Percentiles rank a stretch among this genome's conserved stretches.
Conservation (phyloP, 73 alveolate genomes). For the Symbiodinium natans region DNA sequence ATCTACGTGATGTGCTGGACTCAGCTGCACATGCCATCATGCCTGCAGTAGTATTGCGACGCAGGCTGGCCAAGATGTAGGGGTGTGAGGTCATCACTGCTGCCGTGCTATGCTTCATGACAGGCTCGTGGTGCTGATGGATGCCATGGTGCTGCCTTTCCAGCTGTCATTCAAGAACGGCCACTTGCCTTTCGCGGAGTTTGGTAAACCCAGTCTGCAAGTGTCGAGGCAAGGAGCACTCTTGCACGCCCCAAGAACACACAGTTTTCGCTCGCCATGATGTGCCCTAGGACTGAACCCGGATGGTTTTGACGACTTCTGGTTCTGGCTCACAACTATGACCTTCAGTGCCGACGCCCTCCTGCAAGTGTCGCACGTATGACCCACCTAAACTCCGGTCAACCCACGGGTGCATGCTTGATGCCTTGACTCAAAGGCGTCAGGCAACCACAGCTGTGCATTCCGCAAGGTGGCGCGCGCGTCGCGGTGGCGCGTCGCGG, state of each 20-base stretch:
- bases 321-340: slow-evolving; percentile 37
- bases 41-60: background rate
- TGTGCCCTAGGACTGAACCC: background rate
- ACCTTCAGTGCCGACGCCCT: slow-evolving; percentile 4
- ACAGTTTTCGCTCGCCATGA: background rate
- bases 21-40: background rate
- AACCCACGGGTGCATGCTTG: too few relatives aligned
- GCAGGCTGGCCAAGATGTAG: background rate
- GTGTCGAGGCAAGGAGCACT: background rate
- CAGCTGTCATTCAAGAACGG: slow-evolving; percentile 20
- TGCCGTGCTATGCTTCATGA: background rate
- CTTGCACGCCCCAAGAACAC: background rate
- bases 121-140: slow-evolving; percentile 21
- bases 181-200: background rate
- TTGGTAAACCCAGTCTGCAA: background rate
- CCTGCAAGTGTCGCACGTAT: background rate
- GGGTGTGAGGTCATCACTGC: background rate
- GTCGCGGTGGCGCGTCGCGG: too few relatives aligned
- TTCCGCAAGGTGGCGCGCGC: too few relatives aligned
- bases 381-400: too few relatives aligned
- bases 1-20: background rate
- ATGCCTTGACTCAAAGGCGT: too few relatives aligned
- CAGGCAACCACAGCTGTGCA: too few relatives aligned
- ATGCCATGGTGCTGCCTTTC: slow-evolving; percentile 17
- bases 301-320: background rate